These are phyloP conservation scores for Sedum album DNA, from an alignment of 164 flowering plant genomes.

Conservation along the genomic window DNA sequence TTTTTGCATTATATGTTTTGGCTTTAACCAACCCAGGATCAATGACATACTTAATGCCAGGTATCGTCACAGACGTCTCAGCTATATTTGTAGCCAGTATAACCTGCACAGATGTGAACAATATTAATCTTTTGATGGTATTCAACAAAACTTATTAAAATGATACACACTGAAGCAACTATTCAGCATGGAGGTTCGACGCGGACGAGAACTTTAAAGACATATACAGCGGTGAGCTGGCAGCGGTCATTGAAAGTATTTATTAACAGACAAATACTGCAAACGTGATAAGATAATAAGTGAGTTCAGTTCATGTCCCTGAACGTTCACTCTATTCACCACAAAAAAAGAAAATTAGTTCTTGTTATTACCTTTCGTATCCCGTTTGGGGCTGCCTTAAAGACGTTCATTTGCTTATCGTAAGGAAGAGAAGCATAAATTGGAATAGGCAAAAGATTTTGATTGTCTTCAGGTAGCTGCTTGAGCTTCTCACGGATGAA, in stretches of 20 bases:
- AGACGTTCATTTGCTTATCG: slow-evolving; percentile 78
- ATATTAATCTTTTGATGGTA: background rate
- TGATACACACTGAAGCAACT: background rate
- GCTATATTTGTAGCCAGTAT: slow-evolving; percentile 95
- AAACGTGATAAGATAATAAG: background rate
- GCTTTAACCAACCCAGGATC: slow-evolving; percentile 98
- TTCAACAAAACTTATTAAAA: background rate
- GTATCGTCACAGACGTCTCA: slow-evolving; percentile 92
- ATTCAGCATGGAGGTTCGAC: background rate
- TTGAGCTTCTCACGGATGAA: slow-evolving; percentile 45
- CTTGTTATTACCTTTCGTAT: slow-evolving; percentile 58
- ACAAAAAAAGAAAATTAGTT: background rate
- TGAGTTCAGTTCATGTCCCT: background rate
- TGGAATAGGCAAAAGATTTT: slow-evolving; percentile 23
- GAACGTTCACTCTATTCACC: background rate
- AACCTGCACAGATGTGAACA: slow-evolving; percentile 34
- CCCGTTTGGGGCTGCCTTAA: slow-evolving; percentile 69
- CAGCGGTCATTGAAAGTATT: background rate
- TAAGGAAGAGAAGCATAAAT: slow-evolving; percentile 92
- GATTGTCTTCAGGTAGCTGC: slow-evolving; percentile 47
- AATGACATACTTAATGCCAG: slow-evolving; percentile 89
- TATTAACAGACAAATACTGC: background rate
- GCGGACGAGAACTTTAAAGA: background rate
- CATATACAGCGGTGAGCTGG: background rate
- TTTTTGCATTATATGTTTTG: slow-evolving; percentile 58